These are phyloP conservation scores for Albatrellus ellisii DNA, from an alignment of 768 basidiomycete species.

Conservation along the genomic window DNA sequence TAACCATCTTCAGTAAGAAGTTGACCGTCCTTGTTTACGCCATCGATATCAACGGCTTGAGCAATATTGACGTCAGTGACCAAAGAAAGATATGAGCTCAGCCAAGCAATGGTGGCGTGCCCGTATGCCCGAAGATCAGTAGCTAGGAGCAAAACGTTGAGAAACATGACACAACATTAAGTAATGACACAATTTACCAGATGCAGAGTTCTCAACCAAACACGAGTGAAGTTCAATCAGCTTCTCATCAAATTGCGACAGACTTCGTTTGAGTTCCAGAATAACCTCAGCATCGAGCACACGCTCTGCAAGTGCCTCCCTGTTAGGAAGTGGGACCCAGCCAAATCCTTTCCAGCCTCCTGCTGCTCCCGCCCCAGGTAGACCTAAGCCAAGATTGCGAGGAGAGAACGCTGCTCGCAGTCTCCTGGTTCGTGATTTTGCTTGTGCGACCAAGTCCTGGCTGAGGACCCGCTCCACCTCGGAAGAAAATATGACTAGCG, in stretches of 20 bases:
- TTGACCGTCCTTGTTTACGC: constrained; percentile 36
- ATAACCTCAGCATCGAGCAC: constrained; percentile 34
- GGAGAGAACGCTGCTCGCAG: constrained; percentile 49
- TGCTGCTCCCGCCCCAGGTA: constrained; percentile 69
- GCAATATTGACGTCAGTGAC: constrained; percentile 68
- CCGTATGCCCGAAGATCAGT: constrained; percentile 24
- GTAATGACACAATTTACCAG: constrained; percentile 10
- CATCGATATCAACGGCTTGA: constrained; percentile 73
- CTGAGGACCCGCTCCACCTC: constrained; percentile 53
- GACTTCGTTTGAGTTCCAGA: constrained; percentile 34
- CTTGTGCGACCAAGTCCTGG: constrained; percentile 17
- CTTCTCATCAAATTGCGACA: constrained; percentile 36
- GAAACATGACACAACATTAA: background rate
- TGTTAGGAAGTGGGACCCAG: constrained; percentile 47
- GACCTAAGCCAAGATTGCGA: constrained; percentile 54
- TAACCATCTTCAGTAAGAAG: constrained; percentile 38
- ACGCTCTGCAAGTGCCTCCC: constrained; percentile 31
- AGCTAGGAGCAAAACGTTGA: constrained; percentile 5
- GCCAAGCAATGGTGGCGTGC: constrained; percentile 37
- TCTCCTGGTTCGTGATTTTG: constrained; percentile 29
- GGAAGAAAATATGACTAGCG: constrained; percentile 50
- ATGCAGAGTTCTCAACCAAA: constrained; percentile 11
- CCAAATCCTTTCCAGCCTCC: constrained; percentile 81
- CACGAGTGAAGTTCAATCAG: constrained; percentile 23
- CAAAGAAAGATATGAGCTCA: constrained; percentile 44